A percentile compares a stretch with the other conserved stretches of the same genome.
These are phyloP conservation scores for Agroathelia rolfsii DNA, from an alignment of 1,284 basidiomycete genomes.

Conservation along the genomic window DNA sequence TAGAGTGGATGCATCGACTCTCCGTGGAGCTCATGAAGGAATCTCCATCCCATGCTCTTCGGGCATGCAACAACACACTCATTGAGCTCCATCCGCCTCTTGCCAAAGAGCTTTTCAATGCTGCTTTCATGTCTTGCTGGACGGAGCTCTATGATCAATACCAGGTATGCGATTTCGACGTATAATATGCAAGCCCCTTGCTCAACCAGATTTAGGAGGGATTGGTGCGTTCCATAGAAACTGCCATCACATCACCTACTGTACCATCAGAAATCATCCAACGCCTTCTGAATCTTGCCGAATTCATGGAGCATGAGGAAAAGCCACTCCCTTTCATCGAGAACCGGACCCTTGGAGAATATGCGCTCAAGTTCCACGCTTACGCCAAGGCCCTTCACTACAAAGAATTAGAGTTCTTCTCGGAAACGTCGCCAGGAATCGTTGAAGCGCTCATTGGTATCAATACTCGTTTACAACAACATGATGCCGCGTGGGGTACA, in stretches of 20 bases:
- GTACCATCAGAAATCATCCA: conserved; percentile 92
- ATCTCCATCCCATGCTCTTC: conserved; percentile 92
- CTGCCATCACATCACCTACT: conserved; percentile 72
- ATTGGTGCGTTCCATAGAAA: conserved; percentile 84
- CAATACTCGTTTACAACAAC: conserved; percentile 95
- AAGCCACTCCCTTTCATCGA: conserved; percentile 94
- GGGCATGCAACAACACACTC: conserved; percentile 91
- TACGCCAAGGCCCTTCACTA: conserved; percentile 99
- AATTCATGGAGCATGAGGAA: conserved; percentile 99
- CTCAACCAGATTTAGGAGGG: conserved; percentile 73
- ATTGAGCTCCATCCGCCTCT: conserved; percentile 90
- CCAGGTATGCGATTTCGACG: conserved; percentile 48
- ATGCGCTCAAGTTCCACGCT: conserved; percentile 89
- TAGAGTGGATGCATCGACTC: conserved; percentile 90
- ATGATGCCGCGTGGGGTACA: conserved; percentile 93
- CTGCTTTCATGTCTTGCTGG: conserved; percentile 98
- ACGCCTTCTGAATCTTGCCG: conserved; percentile 89
- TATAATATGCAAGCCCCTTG: too few species aligned
- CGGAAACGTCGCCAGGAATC: conserved; percentile 79
- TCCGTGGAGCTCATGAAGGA: conserved; percentile 98
- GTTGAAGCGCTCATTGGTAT: conserved; percentile 95
- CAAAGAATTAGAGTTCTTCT: conserved; percentile 97
- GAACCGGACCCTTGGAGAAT: conserved; percentile 87
- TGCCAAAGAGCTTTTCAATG: conserved; percentile 94
- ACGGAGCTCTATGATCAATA: conserved; percentile 93